Percentiles rank a stretch among this genome's conserved stretches.
These are phyloP conservation scores for Silene conica DNA, from an alignment of 148 eudicot species.

Conservation along the genomic window DNA sequence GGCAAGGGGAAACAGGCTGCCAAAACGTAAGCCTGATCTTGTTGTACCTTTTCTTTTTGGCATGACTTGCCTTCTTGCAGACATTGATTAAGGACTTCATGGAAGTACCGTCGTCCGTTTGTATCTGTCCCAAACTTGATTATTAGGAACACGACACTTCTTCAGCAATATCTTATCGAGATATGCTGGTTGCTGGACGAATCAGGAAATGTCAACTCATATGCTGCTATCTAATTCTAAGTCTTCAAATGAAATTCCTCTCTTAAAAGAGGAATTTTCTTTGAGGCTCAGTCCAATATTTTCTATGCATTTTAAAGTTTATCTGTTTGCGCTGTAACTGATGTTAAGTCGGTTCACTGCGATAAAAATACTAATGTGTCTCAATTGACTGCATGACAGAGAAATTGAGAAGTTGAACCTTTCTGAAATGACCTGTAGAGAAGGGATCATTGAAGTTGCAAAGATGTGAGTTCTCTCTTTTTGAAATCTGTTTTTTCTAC, in stretches of 20 bases:
- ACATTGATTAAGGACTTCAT: background rate
- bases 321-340: background rate
- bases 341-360: background rate
- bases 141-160: background rate
- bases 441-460: slow-evolving; percentile 89
- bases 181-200: background rate
- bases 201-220: background rate
- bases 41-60: background rate
- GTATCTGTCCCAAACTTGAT: background rate
- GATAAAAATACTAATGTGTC: background rate
- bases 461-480: slow-evolving; percentile 65
- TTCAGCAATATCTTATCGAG: background rate
- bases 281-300: background rate
- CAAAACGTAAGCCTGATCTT: slow-evolving; percentile 68
- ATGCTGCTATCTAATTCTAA: background rate
- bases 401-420: slow-evolving; percentile 93
- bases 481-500: no score
- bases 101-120: background rate
- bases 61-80: background rate
- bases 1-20: slow-evolving; percentile 99
- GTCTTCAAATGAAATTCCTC: background rate
- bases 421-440: slow-evolving; percentile 93
- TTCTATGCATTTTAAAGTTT: background rate
- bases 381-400: slow-evolving; percentile 31
- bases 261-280: background rate